These are phyloP conservation scores for Sporothrix sp. DNA, from an alignment of 2,329 filamentous ascomycete genomes.

Conservation along the genomic window DNA sequence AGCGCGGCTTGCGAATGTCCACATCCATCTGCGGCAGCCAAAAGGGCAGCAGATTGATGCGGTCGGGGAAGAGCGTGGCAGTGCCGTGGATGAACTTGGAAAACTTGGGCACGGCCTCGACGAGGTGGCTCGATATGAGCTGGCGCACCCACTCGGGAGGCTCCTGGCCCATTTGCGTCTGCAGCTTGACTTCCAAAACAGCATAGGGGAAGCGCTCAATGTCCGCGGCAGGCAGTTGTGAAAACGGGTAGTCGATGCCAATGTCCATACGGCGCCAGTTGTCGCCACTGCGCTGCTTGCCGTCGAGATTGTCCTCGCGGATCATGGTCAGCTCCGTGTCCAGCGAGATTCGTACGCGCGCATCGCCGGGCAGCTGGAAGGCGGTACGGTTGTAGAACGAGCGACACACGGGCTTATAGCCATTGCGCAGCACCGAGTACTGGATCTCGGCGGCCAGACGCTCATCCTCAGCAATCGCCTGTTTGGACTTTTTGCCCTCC, in stretches of 20 bases:
- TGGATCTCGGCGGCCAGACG: conserved; percentile 85
- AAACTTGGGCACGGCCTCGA: conserved; percentile 98
- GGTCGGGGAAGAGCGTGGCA: conserved; percentile 73
- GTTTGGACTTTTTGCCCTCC: conserved; percentile 86
- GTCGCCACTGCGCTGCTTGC: conserved; percentile 61
- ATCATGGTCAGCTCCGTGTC: conserved; percentile 94
- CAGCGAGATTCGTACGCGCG: conserved; percentile 88
- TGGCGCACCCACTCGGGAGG: conserved; percentile 95
- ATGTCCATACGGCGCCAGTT: conserved; percentile 98
- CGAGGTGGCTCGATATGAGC: conserved; percentile 82
- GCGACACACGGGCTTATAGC: conserved; percentile 78
- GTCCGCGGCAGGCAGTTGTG: conserved; percentile 74
- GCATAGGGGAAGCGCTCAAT: conserved; percentile 91
- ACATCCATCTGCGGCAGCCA: conserved; percentile 99
- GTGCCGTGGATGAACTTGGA: conserved; percentile 98
- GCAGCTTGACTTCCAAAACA: conserved; percentile 91
- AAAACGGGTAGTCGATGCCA: conserved; percentile 90
- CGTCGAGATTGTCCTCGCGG: conserved; percentile 90
- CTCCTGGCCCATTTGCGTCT: conserved; percentile 90
- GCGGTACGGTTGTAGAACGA: conserved; percentile 98
- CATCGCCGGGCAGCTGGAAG: conserved; percentile 93
- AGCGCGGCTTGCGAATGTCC: conserved; percentile 88
- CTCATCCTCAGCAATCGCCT: conserved; percentile 86
- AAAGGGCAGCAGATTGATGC: conserved; percentile 85
- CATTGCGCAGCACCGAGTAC: conserved; percentile 80